A percentile compares a stretch with the other conserved stretches of the same genome.
Evolutionary conservation across 768 basidiomycete species (phyloP).

Genomic region (Naganishia vishniacii): DNA sequence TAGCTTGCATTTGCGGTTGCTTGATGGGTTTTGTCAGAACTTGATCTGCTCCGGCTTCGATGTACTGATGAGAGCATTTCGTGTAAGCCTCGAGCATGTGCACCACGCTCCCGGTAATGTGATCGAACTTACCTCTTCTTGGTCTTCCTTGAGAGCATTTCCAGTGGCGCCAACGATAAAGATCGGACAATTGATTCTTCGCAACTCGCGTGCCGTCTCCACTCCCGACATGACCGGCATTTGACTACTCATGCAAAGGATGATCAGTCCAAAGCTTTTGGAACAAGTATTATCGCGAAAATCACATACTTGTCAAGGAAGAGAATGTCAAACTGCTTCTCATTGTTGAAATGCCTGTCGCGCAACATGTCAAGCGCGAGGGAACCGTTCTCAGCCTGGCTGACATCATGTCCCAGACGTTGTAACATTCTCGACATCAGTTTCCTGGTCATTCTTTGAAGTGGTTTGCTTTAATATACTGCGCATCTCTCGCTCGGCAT

Average conservation of each 20-base stretch:
- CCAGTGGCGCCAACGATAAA: conserved; percentile 47
- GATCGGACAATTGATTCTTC: conserved; percentile 39
- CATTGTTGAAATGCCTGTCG: conserved; percentile 31
- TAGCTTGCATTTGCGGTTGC: conserved; percentile 37
- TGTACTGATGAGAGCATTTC: conserved; percentile 30
- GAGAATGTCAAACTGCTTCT: conserved; percentile 36
- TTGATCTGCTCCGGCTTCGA: conserved; percentile 44
- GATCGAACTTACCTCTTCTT: conserved; percentile 29
- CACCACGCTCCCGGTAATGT: too few relatives aligned
- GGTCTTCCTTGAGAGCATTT: conserved; percentile 47
- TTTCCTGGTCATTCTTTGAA: conserved; percentile 41
- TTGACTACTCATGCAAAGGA: conserved; percentile 32
- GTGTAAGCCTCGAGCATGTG: background rate
- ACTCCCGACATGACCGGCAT: conserved; percentile 49
- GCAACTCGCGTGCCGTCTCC: conserved; percentile 42
- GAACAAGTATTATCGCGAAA: background rate
- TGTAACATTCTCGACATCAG: conserved; percentile 47
- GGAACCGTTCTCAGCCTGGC: conserved; percentile 45
- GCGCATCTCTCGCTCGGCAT: too few relatives aligned
- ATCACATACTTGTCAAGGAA: conserved; percentile 46
- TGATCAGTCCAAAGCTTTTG: background rate
- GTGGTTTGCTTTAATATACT: too few relatives aligned
- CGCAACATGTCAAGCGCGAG: conserved; percentile 41
- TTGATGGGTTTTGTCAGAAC: conserved; percentile 47
- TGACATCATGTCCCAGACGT: conserved; percentile 42